Evolutionary conservation across 805 yeast species (phyloP), one percentile per base, ranked within the genome.

Genomic region (Starmerella gropengiesseri): DNA sequence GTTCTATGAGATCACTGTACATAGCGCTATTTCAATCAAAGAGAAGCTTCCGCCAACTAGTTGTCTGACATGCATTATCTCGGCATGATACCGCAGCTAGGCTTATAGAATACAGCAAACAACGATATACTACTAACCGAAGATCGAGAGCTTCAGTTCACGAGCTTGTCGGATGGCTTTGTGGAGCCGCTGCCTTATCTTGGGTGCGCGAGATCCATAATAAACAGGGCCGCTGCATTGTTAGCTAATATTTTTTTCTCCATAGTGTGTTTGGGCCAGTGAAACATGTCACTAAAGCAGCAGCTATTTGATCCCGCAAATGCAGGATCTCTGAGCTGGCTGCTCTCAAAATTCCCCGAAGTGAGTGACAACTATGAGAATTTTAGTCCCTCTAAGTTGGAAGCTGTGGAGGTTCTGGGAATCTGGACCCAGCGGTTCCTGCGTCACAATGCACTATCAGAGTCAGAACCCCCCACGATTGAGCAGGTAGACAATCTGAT

Each of bases 401-500:
- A 31, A 16, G 39, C 45, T 6, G 45, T 43, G 2, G 50, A 46
- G 20, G 29, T 36, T 2, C 20, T 40, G 20, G 32, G 39, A 9
- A 22, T 46, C 2, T 46, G 50, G 50, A 27, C 38, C 19, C 40
- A 36, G 30, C 21, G 45, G 7, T 19, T 28, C 31, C 20, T 16
- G 21, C 11, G 22, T 3, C 29, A n/a, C 3, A 7, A 13, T 8
- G 12, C 8, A 3, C 4, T 16, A 3, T 12, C 31, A 1, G 17
- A 14, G 16, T 4, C n/a, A 4, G 31, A 20, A 8, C 22, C 26
- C 19, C 28, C 34, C 5, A 31, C 22, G 6, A 6, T 30, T 29
- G n/a, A 29, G 11, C 19, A 21, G 8, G 3, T 41, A 6, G 47
- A 36, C 14, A 40, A 18, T 1, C n/a, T 44, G 14, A 32, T 44